Evolutionary conservation across 1,284 basidiomycete species (phyloP).

Genomic region (Calocybe gambosa): DNA sequence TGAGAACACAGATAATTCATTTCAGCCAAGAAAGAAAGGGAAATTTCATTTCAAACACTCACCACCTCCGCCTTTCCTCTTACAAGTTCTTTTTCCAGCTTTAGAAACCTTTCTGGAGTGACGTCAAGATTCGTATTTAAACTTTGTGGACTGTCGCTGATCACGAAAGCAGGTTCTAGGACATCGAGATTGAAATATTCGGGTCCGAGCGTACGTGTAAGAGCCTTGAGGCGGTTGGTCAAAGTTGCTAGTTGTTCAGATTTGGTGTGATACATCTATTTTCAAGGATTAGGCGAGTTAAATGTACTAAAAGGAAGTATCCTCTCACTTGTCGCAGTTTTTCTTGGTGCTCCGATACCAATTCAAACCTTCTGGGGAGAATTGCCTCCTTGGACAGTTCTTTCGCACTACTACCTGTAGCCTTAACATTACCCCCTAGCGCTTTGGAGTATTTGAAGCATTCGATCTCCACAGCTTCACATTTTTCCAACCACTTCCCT

Average conservation of each 20-base stretch:
- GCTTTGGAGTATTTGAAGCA: conserved; percentile 60
- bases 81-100: conserved; percentile 74
- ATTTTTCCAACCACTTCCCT: conserved; percentile 60
- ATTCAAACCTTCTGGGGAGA: conserved; percentile 61
- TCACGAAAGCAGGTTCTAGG: conserved; percentile 38
- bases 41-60: conserved; percentile 24
- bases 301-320: not conserved
- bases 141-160: conserved; percentile 36
- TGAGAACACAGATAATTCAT: conserved; percentile 1
- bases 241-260: conserved; percentile 67
- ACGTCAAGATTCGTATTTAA: conserved; percentile 54
- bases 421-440: conserved; percentile 65
- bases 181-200: conserved; percentile 58
- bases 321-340: conserved; percentile 64
- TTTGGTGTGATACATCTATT: conserved; percentile 70
- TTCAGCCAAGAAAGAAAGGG: conserved; percentile 3
- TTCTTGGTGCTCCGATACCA: conserved; percentile 61
- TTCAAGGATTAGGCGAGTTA: not conserved
- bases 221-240: conserved; percentile 50
- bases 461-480: conserved; percentile 53
- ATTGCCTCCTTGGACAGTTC: conserved; percentile 57
- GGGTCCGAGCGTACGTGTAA: conserved; percentile 55
- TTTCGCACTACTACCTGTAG: conserved; percentile 46
- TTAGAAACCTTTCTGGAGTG: conserved; percentile 69
- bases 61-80: conserved; percentile 77